These are phyloP conservation scores for Ascochyta pisi DNA, from an alignment of 2,329 filamentous ascomycete genomes.

Conservation along the genomic window DNA sequence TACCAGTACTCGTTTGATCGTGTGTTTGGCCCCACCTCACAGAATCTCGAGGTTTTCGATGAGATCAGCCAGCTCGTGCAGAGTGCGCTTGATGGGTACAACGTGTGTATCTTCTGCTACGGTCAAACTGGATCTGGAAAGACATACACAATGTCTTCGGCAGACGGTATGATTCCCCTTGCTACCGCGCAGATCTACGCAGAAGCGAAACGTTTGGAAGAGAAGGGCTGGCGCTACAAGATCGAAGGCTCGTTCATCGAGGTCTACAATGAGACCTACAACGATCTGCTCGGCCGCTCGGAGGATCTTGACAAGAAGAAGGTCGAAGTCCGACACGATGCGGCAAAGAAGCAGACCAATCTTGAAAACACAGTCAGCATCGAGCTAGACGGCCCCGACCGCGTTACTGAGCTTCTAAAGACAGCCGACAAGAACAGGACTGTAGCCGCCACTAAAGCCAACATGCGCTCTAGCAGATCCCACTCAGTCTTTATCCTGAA, in stretches of 20 bases:
- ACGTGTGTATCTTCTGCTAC: conserved; percentile 98
- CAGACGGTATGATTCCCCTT: conserved; percentile 93
- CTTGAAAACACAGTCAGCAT: conserved; percentile 83
- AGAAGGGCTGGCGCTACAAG: conserved; percentile 91
- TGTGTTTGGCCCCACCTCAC: conserved; percentile 79
- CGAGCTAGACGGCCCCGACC: conserved; percentile 76
- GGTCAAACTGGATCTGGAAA: conserved; percentile 97
- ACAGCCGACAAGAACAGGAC: conserved; percentile 86
- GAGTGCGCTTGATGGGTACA: conserved; percentile 95
- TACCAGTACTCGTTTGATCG: conserved; percentile 91
- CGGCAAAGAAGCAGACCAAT: conserved; percentile 78
- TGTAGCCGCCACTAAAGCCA: conserved; percentile 96
- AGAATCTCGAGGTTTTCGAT: conserved; percentile 88
- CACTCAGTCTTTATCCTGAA: conserved; percentile 95
- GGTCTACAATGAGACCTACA: conserved; percentile 97
- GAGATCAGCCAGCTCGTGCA: conserved; percentile 98
- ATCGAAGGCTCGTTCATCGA: conserved; percentile 97
- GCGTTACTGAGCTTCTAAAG: conserved; percentile 79
- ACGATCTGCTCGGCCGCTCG: conserved; percentile 80
- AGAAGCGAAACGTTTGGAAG: conserved; percentile 80
- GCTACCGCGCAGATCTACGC: conserved; percentile 94
- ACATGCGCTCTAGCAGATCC: conserved; percentile 90
- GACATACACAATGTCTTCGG: conserved; percentile 95
- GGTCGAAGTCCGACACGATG: conserved; percentile 88
- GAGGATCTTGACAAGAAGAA: conserved; percentile 79